A percentile compares a stretch with the other conserved stretches of the same genome.
These are phyloP conservation scores for Claviceps pazoutovae DNA, from an alignment of 2,329 filamentous ascomycete genomes.

Conservation along the genomic window DNA sequence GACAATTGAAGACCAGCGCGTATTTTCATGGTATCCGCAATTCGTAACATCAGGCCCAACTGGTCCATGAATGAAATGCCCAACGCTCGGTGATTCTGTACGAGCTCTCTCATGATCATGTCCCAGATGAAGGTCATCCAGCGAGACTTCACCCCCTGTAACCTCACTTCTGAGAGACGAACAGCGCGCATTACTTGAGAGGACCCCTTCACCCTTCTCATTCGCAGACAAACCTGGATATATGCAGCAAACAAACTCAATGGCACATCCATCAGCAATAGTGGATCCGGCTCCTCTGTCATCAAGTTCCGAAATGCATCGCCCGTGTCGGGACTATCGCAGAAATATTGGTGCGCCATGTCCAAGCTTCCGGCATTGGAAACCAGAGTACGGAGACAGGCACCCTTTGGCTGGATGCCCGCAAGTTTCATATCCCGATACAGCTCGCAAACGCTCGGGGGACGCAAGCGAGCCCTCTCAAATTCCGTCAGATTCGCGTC, in stretches of 20 bases:
- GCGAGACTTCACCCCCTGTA: constrained; percentile 11
- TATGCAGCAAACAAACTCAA: constrained; percentile 34
- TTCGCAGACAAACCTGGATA: constrained; percentile 21
- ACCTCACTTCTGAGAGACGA: constrained; percentile 14
- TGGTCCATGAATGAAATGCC: constrained; percentile 17
- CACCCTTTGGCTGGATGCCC: constrained; percentile 32
- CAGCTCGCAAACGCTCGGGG: constrained; percentile 44
- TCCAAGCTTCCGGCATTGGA: constrained; percentile 33
- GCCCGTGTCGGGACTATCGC: constrained; percentile 22
- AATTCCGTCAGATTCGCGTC: constrained; percentile 45
- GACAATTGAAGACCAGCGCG: constrained; percentile 11
- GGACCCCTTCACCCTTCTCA: constrained; percentile 9
- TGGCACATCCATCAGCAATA: constrained; percentile 13
- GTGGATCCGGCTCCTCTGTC: constrained; percentile 11
- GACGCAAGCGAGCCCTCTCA: constrained; percentile 46
- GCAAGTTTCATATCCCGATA: constrained; percentile 42
- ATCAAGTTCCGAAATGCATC: constrained; percentile 9
- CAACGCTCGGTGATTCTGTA: constrained; percentile 15
- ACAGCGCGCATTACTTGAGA: constrained; percentile 19
- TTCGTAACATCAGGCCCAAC: constrained; percentile 14
- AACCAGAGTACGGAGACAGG: constrained; percentile 42
- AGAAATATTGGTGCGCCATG: constrained; percentile 35
- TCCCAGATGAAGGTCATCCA: constrained; percentile 21
- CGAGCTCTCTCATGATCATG: constrained; percentile 20
- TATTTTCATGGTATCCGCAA: constrained; percentile 16